These are phyloP conservation scores for Solanum sejunctum DNA, from an alignment of 257 asterid species.

Conservation along the genomic window DNA sequence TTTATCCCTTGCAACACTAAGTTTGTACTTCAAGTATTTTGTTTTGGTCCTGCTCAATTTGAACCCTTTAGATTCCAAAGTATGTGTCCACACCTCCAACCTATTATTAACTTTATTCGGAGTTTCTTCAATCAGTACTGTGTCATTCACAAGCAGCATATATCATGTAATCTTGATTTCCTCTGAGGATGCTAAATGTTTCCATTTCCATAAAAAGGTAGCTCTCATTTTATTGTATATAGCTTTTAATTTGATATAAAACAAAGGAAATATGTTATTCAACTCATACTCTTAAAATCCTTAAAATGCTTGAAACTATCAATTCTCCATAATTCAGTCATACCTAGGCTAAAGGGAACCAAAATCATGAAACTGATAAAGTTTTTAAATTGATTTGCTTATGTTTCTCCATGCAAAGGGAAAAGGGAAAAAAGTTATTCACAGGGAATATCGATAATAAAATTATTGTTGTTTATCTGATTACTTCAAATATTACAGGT, in stretches of 20 bases:
- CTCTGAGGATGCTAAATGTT: not conserved
- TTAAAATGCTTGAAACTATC: not conserved
- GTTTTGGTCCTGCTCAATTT: no score
- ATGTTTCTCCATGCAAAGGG: not conserved
- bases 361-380: not conserved
- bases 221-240: not conserved
- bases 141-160: no score
- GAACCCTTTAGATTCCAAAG: no score
- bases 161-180: not conserved
- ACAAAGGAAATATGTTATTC: not conserved
- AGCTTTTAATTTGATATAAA: not conserved
- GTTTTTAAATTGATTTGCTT: not conserved
- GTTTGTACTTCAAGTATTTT: no score
- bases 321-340: not conserved
- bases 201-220: not conserved
- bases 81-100: no score
- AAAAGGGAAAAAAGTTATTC: not conserved
- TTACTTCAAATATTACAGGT: conserved; percentile 37
- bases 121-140: no score
- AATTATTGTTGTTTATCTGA: not conserved
- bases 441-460: not conserved
- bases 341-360: not conserved
- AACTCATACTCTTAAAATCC: not conserved
- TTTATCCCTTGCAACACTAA: no score
- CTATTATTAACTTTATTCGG: no score